Conservation (phyloP, 345 rosid species). For the Passiflora organensis region DNA sequence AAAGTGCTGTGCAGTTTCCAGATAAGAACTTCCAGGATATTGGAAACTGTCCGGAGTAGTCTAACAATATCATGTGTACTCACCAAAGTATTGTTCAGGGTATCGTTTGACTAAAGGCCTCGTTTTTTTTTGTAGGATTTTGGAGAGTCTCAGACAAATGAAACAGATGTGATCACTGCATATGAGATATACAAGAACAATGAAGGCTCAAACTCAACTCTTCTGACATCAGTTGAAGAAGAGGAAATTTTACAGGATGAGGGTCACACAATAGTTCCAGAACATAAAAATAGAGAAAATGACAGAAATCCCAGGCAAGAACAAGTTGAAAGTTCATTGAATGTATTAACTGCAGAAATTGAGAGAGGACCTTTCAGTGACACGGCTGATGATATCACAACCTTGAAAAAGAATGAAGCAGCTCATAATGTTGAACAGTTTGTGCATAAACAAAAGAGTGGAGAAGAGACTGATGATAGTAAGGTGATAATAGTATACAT, state of each 20-base stretch:
- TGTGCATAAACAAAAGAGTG: no score
- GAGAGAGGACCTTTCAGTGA: no score
- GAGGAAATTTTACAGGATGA: neutral
- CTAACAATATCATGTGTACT: neutral
- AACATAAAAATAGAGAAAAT: neutral
- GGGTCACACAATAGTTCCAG: neutral
- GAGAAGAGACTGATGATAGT: no score
- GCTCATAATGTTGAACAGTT: no score
- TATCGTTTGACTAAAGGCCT: neutral
- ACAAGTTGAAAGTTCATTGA: no score
- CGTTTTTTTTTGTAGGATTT: neutral
- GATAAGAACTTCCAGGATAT: neutral
- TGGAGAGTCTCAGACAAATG: neutral
- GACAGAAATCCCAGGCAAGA: neutral
- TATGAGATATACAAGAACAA: no score
- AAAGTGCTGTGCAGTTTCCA: neutral
- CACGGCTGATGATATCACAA: no score
- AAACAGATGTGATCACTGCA: neutral
- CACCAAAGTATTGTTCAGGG: no score
- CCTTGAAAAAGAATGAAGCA: no score
- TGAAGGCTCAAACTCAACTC: neutral
- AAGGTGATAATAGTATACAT: no score
- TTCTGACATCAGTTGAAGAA: neutral
- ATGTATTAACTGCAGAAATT: no score
- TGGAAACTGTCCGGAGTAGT: neutral